These are phyloP conservation scores for Monosporascus sp. DNA, from an alignment of 2,329 filamentous ascomycete species.

Conservation along the genomic window DNA sequence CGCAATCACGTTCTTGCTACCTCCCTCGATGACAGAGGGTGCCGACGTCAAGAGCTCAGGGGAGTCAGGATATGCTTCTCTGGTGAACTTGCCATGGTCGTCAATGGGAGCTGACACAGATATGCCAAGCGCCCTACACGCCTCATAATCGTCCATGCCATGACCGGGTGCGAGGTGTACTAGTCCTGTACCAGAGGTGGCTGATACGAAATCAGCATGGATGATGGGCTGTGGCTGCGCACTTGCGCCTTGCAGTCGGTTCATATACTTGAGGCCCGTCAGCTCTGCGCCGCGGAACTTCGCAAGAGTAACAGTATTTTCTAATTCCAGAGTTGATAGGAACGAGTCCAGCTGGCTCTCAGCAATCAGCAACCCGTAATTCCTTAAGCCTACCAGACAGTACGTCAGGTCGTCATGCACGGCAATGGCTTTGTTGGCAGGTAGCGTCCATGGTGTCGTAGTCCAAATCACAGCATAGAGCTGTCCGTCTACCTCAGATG, in stretches of 20 bases:
- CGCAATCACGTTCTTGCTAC: slow-evolving; percentile 63
- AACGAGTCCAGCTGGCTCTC: slow-evolving; percentile 51
- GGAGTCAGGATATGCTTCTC: slow-evolving; percentile 68
- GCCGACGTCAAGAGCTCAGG: slow-evolving; percentile 61
- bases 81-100: slow-evolving; percentile 74
- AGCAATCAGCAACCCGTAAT: slow-evolving; percentile 65
- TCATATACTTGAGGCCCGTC: slow-evolving; percentile 60
- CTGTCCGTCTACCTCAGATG: slow-evolving; percentile 37
- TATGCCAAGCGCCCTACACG: slow-evolving; percentile 67
- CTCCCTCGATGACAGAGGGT: slow-evolving; percentile 65
- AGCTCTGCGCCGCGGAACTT: slow-evolving; percentile 62
- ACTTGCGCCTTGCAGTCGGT: slow-evolving; percentile 58
- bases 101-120: slow-evolving; percentile 77
- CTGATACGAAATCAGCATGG: slow-evolving; percentile 82
- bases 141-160: slow-evolving; percentile 92
- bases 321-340: neutral
- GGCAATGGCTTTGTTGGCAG: slow-evolving; percentile 86
- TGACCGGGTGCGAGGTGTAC: slow-evolving; percentile 94
- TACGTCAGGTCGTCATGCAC: slow-evolving; percentile 73
- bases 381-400: slow-evolving; percentile 53
- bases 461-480: slow-evolving; percentile 94
- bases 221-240: slow-evolving; percentile 64
- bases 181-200: slow-evolving; percentile 87
- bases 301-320: slow-evolving; percentile 39
- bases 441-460: slow-evolving; percentile 95